Base-by-base conservation (phyloP, 345 rosid species). In the Gossypium bickii region DNA sequence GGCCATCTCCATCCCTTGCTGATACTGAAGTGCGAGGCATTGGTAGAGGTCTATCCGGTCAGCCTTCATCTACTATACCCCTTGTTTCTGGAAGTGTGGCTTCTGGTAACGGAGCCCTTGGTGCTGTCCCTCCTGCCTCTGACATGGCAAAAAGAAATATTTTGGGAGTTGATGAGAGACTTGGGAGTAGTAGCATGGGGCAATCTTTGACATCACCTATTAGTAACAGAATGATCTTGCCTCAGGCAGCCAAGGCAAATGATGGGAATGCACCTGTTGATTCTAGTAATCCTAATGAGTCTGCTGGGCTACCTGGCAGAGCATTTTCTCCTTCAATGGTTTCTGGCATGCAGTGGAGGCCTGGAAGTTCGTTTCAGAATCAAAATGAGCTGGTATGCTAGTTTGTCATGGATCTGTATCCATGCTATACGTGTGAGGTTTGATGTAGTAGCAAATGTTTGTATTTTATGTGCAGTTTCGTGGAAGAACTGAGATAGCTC, bases 401-500 rank as follows among this genome's bases (percentile, higher is more conserved):
- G 78, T 78, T 75, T 79, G 16, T 57, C 66, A 49, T 77, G 20
- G n/a, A 29, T 66, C 65, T 20, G 7, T 72, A 41, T 16, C 25
- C 51, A 2, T 29, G 18, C 49, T 4, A 4, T 41, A 43, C 15
- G n/a, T 49, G 9, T 72, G 17, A 72, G 61, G 66, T 25, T 60
- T 15, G 12, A 41, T 13, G 17, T 20, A 22, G 34, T 27, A 10
- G 45, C 44, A 45, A 22, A 9, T 65, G 38, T 41, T 64, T 38
- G 22, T 52, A 52, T 68, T 74, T 74, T 77, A 85, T 89, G 90
- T 90, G 61, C 92, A 88, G 78, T 61, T 85, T 69, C 98, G 92
- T 78, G 84, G 85, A 64, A 92, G 99, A 88, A 79, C 97, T 79
- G 99, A 93, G 83, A 91, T 96, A 80, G 86, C 93, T 38, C 94